Evolutionary conservation across 257 asterid species (phyloP).

Genomic region (Anisodus tanguticus): DNA sequence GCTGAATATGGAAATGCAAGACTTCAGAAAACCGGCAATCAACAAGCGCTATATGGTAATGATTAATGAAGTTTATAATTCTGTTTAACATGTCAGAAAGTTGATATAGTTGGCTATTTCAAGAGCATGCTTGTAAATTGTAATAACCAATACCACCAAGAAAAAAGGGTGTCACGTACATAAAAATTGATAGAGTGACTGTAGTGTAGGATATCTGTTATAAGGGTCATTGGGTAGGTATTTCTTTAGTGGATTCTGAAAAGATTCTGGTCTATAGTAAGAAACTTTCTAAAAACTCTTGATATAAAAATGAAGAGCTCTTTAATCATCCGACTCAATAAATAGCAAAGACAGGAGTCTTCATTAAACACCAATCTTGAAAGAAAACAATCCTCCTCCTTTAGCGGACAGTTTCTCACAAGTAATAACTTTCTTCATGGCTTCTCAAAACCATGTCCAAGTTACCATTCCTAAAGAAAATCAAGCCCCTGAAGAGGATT

Average conservation of each 20-base stretch:
- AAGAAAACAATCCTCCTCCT: neutral
- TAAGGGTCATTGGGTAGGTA: neutral
- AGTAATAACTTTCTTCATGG: slow-evolving; percentile 42
- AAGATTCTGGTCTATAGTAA: neutral
- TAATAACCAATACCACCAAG: neutral
- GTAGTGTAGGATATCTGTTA: neutral
- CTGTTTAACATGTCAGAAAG: neutral
- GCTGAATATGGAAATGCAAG: neutral
- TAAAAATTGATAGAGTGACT: slow-evolving; percentile 6
- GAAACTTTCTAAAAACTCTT: neutral
- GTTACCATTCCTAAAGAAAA: slow-evolving; percentile 38
- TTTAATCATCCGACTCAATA: slow-evolving; percentile 39
- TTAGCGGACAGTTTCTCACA: neutral
- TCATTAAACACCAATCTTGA: slow-evolving; percentile 29
- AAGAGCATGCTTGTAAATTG: neutral
- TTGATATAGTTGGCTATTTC: neutral
- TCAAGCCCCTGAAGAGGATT: slow-evolving; percentile 40
- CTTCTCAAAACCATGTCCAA: slow-evolving; percentile 50
- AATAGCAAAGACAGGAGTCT: slow-evolving; percentile 32
- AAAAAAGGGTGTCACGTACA: neutral
- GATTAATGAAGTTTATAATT: neutral
- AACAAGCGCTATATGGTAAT: neutral
- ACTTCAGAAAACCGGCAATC: neutral
- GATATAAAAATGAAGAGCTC: neutral
- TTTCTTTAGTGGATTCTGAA: neutral